Percentiles rank a stretch among this genome's conserved stretches.
These are phyloP conservation scores for Neltuma alba DNA, from an alignment of 306 rosid species.

Conservation along the genomic window DNA sequence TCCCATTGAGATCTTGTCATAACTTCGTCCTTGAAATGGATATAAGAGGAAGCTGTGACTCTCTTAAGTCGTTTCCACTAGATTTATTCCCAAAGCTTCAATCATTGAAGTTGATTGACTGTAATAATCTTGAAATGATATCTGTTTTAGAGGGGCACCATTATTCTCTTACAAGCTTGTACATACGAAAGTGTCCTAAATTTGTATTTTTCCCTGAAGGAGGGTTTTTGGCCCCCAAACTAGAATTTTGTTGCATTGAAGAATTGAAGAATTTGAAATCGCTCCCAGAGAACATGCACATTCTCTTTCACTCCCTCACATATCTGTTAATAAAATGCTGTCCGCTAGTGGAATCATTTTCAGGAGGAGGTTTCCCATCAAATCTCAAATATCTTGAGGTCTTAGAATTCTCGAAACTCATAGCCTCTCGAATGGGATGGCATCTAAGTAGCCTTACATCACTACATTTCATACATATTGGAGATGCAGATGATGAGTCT, in stretches of 20 bases:
- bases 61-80: not conserved
- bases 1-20: not conserved
- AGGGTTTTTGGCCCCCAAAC: not conserved
- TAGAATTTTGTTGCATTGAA: not conserved
- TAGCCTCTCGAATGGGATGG: conserved; percentile 11
- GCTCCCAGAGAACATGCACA: not conserved
- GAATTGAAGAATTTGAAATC: not conserved
- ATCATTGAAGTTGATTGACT: not conserved
- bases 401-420: not conserved
- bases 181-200: not conserved
- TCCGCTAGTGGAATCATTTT: conserved; percentile 9
- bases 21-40: not conserved
- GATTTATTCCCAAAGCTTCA: conserved; percentile 17
- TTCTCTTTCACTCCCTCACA: not conserved
- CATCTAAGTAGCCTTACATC: not conserved
- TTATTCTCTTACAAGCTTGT: not conserved
- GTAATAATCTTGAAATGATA: not conserved
- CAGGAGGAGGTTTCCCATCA: not conserved
- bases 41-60: not conserved
- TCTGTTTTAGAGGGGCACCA: not conserved
- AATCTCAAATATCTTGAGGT: not conserved
- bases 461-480: not conserved
- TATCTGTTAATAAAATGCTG: not conserved
- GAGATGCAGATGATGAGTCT: not conserved
- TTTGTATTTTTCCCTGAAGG: not conserved